Evolutionary conservation across 2,329 filamentous ascomycete genomes (phyloP), one percentile per base, ranked within the genome.

Genomic region (Diplodia mutila): DNA sequence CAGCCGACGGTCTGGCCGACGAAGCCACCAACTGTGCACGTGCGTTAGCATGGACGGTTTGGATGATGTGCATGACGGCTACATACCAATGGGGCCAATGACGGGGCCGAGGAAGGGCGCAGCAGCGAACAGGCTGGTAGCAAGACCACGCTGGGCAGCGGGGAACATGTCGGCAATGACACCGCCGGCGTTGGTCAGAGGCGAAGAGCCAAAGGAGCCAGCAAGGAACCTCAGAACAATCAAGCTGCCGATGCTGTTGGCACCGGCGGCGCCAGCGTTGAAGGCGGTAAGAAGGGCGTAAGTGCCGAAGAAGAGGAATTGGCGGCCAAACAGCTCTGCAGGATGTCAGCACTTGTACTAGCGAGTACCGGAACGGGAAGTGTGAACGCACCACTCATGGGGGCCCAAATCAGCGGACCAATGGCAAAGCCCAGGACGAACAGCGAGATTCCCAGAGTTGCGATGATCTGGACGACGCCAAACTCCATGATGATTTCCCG

Each of bases 381-480:
- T n/a, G 16, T 4, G 8, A 16, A 67, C 66, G 37, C 27, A 67
- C 66, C 66, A 64, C 69, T 71, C 57, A 72, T 34, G 0, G 89
- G 89, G 3, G 89, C 90, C 85, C 89, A 91, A 1, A 91, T 73
- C 8, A 90, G 77, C 0, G 88, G 88, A 0, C 69, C 69, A 66
- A 90, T 80, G 39, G 82, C 82, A 67, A 89, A 89, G 1, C 87
- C 88, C 4, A 89, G 72, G 16, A 90, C 87, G 74, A 89, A 90
- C 21, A 90, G 78, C 8, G 88, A 89, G 16, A 91, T 82, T 12
- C 88, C 88, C 1, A 90, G 81, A 27, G 86, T 88, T 48, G 83
- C 85, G 8, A 89, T 77, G 71, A 86, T 85, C 59, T 79, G 75
- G 53, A 76, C 78, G 32, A 87, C 81, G 14, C 78, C 67, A 70